A percentile compares a stretch with the other conserved stretches of the same genome.
Evolutionary conservation across 129 eudicot genomes (phyloP).

Genomic region (Chrysanthemum seticuspe): DNA sequence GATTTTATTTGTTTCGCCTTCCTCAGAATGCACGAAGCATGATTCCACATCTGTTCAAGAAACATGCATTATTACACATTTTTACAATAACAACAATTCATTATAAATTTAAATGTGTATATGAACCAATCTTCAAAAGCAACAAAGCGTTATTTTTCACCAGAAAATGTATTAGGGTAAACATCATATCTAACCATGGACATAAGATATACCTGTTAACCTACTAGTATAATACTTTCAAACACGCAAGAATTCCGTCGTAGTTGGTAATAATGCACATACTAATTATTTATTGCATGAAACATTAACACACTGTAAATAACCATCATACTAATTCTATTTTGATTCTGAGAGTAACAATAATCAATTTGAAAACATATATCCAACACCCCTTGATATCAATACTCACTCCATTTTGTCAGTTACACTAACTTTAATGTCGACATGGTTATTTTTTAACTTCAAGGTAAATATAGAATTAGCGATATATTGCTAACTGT

Average conservation of each 20-base stretch:
- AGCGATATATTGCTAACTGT: background rate
- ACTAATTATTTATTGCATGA: background rate
- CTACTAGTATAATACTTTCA: background rate
- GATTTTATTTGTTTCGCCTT: slow-evolving; percentile 84
- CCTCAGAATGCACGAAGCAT: slow-evolving; percentile 75
- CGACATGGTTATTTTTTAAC: background rate
- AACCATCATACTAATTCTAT: background rate
- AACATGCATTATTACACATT: slow-evolving; percentile 11
- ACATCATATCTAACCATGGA: too few species aligned
- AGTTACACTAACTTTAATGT: slow-evolving; percentile 1
- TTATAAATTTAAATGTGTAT: background rate
- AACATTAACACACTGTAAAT: background rate
- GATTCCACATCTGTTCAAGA: slow-evolving; percentile 85
- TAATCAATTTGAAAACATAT: background rate
- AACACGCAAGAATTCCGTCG: background rate
- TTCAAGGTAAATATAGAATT: background rate
- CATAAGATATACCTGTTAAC: too few species aligned
- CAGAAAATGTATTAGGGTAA: too few species aligned
- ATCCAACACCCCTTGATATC: background rate
- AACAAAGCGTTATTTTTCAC: background rate
- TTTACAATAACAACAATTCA: background rate
- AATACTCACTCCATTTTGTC: background rate
- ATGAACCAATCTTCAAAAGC: slow-evolving; percentile 1
- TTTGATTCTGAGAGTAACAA: background rate
- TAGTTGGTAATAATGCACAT: background rate